phyloP scores from a whole-genome alignment of 1,139 yeast genomes.

The Suhomyces yuchorum region DNA sequence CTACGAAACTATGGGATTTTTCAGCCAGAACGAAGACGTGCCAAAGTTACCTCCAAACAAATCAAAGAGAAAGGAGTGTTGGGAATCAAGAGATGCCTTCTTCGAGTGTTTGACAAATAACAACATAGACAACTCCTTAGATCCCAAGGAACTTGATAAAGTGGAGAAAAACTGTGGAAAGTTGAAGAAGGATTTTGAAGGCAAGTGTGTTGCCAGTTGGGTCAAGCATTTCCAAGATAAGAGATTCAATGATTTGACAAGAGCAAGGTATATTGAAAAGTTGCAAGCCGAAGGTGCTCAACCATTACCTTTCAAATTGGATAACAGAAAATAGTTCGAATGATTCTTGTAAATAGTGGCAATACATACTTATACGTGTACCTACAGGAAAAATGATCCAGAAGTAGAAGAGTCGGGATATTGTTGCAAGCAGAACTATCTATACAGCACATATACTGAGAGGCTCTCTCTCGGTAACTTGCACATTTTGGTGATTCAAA shows the following conservation, averaged over 20 bases:
- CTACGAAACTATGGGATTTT: slow-evolving; percentile 36
- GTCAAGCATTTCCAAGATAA: slow-evolving; percentile 50
- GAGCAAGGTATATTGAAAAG: slow-evolving; percentile 45
- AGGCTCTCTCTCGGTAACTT: slow-evolving; percentile 37
- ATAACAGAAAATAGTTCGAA: slow-evolving; percentile 17
- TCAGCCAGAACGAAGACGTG: slow-evolving; percentile 30
- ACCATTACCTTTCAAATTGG: slow-evolving; percentile 50
- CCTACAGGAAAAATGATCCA: not conserved
- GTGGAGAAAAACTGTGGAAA: slow-evolving; percentile 42
- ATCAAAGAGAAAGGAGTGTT: slow-evolving; percentile 41
- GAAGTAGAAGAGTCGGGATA: not conserved
- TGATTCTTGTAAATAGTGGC: slow-evolving; percentile 20
- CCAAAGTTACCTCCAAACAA: slow-evolving; percentile 44
- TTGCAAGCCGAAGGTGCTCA: slow-evolving; percentile 52
- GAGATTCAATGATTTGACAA: slow-evolving; percentile 44
- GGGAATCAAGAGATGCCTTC: slow-evolving; percentile 48
- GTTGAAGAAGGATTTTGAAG: slow-evolving; percentile 37
- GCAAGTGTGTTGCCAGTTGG: slow-evolving; percentile 50
- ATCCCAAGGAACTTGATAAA: slow-evolving; percentile 34
- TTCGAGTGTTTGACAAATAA: slow-evolving; percentile 43
- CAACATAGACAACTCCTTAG: slow-evolving; percentile 49
- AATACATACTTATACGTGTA: not conserved
- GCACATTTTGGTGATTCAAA: slow-evolving; percentile 22
- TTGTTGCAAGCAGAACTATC: not conserved
- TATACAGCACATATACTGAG: slow-evolving; percentile 15